Base-by-base conservation (phyloP, 495 filamentous ascomycete species). In the Daldinia loculata region DNA sequence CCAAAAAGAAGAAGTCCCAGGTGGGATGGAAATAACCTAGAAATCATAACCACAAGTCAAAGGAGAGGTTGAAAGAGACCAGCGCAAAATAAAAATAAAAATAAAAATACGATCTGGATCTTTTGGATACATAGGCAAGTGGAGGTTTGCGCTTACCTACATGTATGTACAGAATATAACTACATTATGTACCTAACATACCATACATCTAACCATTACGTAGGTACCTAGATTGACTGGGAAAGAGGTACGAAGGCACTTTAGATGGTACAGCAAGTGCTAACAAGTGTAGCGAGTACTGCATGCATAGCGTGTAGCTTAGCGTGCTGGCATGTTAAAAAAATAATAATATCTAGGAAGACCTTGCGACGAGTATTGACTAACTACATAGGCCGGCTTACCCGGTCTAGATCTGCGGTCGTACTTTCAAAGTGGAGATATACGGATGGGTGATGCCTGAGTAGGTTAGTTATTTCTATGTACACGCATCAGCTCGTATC, bases 401-500 rank as follows among this genome's bases (percentile, higher is more conserved):
- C 50, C 61, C 29, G 53, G 59, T 67, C 43, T 50, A 58, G 62
- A 65, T 64, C 52, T 50, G 27, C 52, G 26, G 50, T 48, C 43
- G 53, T 27, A 34, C 50, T 53, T 24, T 57, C 3, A n/a, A 32
- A 59, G 69, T 71, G 69, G 69, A 56, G 52, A 50, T 59, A 6
- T 60, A 64, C 63, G 69, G 63, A 59, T 67, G 29, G 62, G 29
- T 39, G 19, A 34, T 61, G 39, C 61, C 56, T 55, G 45, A 50
- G 56, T 24, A 51, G 56, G 48, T 65, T 70, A 70, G 61, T 29
- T 36, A n/a, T 52, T 61, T 61, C 41, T 56, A 57, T 57, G 32
- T n/a, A n/a, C n/a, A n/a, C n/a, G 26, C 17, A 41, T 43, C 51
- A 61, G 56, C 68, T 70, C 62, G 62, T 70, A 70, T 66, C 51